Evolutionary conservation across 2,329 filamentous ascomycete genomes (phyloP), one percentile per base, ranked within the genome.

Genomic region (Ustulina deusta): DNA sequence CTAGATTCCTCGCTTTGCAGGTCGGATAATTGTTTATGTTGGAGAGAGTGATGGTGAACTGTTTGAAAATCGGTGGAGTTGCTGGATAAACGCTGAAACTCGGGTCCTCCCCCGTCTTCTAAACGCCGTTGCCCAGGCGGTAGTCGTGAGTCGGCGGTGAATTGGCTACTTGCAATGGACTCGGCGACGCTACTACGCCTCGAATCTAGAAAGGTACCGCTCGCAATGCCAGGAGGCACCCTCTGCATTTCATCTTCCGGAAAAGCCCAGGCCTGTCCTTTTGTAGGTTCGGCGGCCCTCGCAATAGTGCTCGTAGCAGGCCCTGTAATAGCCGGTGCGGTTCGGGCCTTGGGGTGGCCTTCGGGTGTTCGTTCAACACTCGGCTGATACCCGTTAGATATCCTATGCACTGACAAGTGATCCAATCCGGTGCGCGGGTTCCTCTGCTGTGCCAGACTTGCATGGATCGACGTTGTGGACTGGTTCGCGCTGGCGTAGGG

Each of bases 201-300:
- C 10, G 92, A 94, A 63, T 90, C 87, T 51, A 86, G 81, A 42
- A 87, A 87, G 55, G 83, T 81, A 72, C 82, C 77, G 79, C 76
- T 79, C 75, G 84, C 74, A 81, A 82, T 84, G 40, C 79, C 82
- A 65, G 76, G 84, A 6, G 82, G 81, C 55, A 83, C 76, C 62
- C 85, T 80, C 66, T 87, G 84, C 2, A 91, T 88, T 60, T 90
- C 87, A 61, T 91, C 89, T 75, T 93, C 92, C 1, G 92, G 92
- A 73, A 94, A 94, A 72, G 92, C 92, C 92, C 92, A 95, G 4
- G 92, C 90, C 77, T 91, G 92, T 77, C 92, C 92, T 78, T 93
- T 93, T 11, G 91, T 94, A 5, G 92, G 92, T 77, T 93, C 91
- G 34, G 91, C 90, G 44, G 92, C 92, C 72, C 83, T 90, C 75